Evolutionary conservation across 2,329 filamentous ascomycete species (phyloP), one percentile per base, ranked within the genome.

Genomic region (Stagonosporopsis cucurbitacearum): DNA sequence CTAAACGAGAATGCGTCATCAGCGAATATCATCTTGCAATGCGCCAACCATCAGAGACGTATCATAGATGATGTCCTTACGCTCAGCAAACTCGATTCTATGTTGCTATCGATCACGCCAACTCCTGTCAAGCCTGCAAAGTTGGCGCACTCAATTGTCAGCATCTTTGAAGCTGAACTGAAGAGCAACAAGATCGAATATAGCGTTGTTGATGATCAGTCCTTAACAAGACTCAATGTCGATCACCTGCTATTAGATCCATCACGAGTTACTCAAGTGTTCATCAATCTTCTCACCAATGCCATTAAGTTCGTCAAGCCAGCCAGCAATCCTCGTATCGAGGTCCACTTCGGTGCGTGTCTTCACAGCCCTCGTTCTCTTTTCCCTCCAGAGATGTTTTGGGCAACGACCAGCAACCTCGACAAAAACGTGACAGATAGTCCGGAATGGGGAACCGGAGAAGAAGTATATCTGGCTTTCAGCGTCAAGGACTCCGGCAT

Each of bases 211-310:
- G 63, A 76, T 3, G 77, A 80, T 33, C 57, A 64, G 2, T 77
- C 77, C 0, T 71, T 79, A 30, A 37, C 64, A 3, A 57, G 71
- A 5, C 60, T 80, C 6, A 60, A 60, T 4, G 67, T 79, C 11
- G 73, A 77, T 19, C 71, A 75, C 55, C 66, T 80, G 3, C 68
- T 76, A 19, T 60, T 80, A 0, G 79, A 81, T 54, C 75, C 77
- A 0, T 77, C 72, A 30, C 70, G 78, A 20, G 64, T 80, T 9
- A 73, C 79, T 0, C 92, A 96, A 68, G 92, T 96, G 55, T 85
- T 94, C 41, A 91, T 88, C 9, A 94, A 93, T 66, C 78, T 94
- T 3, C 78, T 94, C 17, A 92, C 89, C 2, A 77, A 78, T 33
- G 72, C 71, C 1, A 74, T 78, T 60, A 77, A 77, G 25, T 78